Base-by-base conservation (phyloP, 1,284 basidiomycete species). In the Rhodotorula mucilaginosa region DNA sequence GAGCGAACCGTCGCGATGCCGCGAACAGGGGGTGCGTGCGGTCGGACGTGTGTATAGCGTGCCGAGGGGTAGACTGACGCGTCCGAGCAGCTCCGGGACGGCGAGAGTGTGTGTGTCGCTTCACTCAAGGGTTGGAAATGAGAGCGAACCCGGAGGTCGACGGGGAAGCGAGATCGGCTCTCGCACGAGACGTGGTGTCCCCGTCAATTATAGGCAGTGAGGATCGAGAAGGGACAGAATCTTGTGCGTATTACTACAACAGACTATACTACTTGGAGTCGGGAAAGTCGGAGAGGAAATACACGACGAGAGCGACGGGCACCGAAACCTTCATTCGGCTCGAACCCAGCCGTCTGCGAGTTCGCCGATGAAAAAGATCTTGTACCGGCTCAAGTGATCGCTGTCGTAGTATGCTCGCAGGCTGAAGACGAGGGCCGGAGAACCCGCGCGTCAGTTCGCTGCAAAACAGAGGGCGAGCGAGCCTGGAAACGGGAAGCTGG, bases 341-440 rank as follows among this genome's bases (percentile, higher is more conserved):
- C 52, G 65, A 15, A 75, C 74, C 65, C 73, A 54, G 10, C 46
- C 18, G 19, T 75, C 64, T 0, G 74, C 74, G 16, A 75, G 44
- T 26, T 61, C 61, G 6, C 74, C 74, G 15, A 75, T 58, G 21
- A 65, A 10, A 5, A 72, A 68, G 31, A 75, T 34, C 39, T 67
- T 26, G 31, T 68, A 66, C 19, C 72, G 56, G 15, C 68, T 70
- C 26, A 73, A 51, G 57, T 63, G 60, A 34, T 73, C 68, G 19
- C 57, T 52, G 61, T 75, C 74, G 31, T 59, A 44, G 61, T 68
- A 75, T 2, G 74, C 72, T 56, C 72, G 49, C 19, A 64, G 44
- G 15, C 74, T 75, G 34, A 34, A 34, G 34, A 34, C 34, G 6
- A 34, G 34, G 34, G 34, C 5, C 5, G 5, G 34, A 63, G 18